phyloP scores from a whole-genome alignment of 2,329 filamentous ascomycete genomes.

The Chaetomium strumarium region DNA sequence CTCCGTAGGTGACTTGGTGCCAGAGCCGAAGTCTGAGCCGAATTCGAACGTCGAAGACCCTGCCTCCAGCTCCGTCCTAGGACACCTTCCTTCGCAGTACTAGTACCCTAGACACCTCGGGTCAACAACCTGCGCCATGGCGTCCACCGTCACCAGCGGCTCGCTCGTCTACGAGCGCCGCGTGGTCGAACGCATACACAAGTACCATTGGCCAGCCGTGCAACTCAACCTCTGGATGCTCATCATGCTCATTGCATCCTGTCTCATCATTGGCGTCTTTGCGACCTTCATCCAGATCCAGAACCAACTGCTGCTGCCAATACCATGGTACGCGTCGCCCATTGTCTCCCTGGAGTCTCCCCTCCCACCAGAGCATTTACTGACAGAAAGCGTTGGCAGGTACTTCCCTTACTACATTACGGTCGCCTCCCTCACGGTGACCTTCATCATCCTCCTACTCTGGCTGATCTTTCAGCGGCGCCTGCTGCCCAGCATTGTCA shows the following conservation, averaged over 20 bases:
- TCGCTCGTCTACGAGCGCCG: conserved; percentile 42
- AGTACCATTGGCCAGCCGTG: conserved; percentile 63
- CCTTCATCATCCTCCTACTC: conserved; percentile 61
- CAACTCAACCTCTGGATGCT: conserved; percentile 64
- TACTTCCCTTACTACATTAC: conserved; percentile 64
- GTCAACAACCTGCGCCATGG: conserved; percentile 25
- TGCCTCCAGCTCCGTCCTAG: neutral
- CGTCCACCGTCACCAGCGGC: conserved; percentile 35
- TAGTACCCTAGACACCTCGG: neutral
- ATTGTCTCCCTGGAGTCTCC: neutral
- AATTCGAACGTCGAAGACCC: neutral
- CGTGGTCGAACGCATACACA: conserved; percentile 41
- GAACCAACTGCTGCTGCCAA: conserved; percentile 44
- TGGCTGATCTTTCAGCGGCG: conserved; percentile 56
- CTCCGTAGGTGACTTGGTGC: neutral
- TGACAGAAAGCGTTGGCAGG: conserved; percentile 34
- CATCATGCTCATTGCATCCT: conserved; percentile 55
- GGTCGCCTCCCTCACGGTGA: conserved; percentile 51
- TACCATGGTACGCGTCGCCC: conserved; percentile 51
- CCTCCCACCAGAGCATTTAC: neutral
- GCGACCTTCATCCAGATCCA: conserved; percentile 55
- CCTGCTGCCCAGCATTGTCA: conserved; percentile 55
- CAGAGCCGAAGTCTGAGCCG: neutral
- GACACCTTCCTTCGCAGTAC: neutral
- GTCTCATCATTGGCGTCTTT: conserved; percentile 56